A percentile compares a stretch with the other conserved stretches of the same genome.
Conservation (phyloP, 2,329 filamentous ascomycete species). For the Dactylellina haptotyla region DNA sequence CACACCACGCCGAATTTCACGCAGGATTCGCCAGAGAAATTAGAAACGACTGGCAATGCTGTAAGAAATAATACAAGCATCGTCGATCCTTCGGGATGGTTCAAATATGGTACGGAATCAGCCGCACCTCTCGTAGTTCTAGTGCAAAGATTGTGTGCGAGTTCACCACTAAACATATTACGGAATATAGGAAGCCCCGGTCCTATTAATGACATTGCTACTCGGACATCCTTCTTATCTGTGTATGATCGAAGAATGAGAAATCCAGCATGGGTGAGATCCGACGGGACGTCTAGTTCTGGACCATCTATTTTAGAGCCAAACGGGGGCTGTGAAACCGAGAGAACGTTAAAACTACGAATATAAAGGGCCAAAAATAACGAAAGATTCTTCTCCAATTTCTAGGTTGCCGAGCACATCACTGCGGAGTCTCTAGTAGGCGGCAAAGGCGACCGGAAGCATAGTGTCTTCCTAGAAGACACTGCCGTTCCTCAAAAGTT, state of each 20-base stretch:
- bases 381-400: too few species aligned
- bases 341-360: background rate
- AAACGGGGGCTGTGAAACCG: background rate
- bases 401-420: slow-evolving; percentile 82
- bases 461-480: slow-evolving; percentile 87
- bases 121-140: background rate
- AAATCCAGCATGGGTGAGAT: slow-evolving; percentile 84
- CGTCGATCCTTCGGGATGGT: slow-evolving; percentile 79
- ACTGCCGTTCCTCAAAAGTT: slow-evolving; percentile 82
- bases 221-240: slow-evolving; percentile 79
- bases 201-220: slow-evolving; percentile 82
- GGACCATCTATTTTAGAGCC: too few species aligned
- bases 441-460: slow-evolving; percentile 81
- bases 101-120: slow-evolving; percentile 71
- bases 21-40: background rate
- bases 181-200: slow-evolving; percentile 76
- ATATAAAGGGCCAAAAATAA: too few species aligned
- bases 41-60: slow-evolving; percentile 58
- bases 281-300: background rate
- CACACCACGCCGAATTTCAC: too few species aligned
- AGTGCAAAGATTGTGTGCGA: background rate
- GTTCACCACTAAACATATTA: background rate
- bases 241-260: slow-evolving; percentile 88
- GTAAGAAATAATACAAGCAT: slow-evolving; percentile 57
- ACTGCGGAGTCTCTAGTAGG: slow-evolving; percentile 82